Conservation (phyloP, 116 monocot genomes). For the Posidonia oceanica region DNA sequence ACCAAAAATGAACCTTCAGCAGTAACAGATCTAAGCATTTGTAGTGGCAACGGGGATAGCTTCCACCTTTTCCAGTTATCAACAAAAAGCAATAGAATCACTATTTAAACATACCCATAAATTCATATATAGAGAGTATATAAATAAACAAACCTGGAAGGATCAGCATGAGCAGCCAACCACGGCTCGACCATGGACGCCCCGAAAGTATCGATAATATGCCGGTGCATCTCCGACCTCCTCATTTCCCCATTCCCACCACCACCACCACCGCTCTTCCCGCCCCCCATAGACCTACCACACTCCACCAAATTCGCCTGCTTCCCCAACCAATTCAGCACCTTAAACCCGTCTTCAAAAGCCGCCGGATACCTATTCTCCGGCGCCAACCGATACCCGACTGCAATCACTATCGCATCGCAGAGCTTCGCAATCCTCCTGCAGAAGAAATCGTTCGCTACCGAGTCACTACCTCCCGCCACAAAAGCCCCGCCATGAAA, state of each 20-base stretch:
- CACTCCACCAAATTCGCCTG: constrained; percentile 61
- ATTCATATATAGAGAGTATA: not conserved
- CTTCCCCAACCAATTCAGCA: constrained; percentile 56
- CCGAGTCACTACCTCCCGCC: constrained; percentile 26
- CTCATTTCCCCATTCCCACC: constrained; percentile 11
- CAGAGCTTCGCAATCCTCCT: constrained; percentile 41
- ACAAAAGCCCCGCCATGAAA: constrained; percentile 69
- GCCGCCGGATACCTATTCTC: constrained; percentile 65
- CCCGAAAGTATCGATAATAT: constrained; percentile 46
- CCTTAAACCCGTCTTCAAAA: constrained; percentile 55
- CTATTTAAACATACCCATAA: not conserved
- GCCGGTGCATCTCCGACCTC: constrained; percentile 14
- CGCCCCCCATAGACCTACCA: constrained; percentile 32
- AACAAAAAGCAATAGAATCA: no score
- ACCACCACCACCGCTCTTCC: constrained; percentile 1
- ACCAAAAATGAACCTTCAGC: no score
- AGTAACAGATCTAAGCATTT: no score
- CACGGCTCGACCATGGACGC: constrained; percentile 64
- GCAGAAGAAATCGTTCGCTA: constrained; percentile 55
- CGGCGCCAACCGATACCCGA: constrained; percentile 61
- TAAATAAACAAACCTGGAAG: constrained; percentile 33
- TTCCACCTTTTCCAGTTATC: no score
- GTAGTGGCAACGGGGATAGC: no score
- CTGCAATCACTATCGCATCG: constrained; percentile 54
- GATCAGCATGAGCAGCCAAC: constrained; percentile 73